phyloP scores from a whole-genome alignment of 192 early-diverging fungal genomes.

The Thamnidium elegans region DNA sequence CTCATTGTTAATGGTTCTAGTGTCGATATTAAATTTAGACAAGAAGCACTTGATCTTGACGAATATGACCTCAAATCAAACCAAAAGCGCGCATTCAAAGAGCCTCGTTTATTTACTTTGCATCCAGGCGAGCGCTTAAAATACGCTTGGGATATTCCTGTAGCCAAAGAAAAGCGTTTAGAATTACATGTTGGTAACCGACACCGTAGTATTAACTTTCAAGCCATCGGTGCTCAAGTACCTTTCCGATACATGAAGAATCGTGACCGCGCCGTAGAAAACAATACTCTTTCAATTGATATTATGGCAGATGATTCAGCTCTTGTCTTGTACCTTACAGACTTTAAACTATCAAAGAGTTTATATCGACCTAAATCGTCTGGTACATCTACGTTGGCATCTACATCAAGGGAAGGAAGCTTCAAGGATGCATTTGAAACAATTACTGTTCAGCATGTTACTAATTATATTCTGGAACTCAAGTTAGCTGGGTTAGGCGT shows the following conservation, averaged over 20 bases:
- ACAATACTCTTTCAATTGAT: slow-evolving; percentile 52
- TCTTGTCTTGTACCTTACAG: slow-evolving; percentile 52
- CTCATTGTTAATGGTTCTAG: slow-evolving; percentile 49
- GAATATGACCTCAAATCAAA: slow-evolving; percentile 18
- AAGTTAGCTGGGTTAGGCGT: slow-evolving; percentile 76
- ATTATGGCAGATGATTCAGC: slow-evolving; percentile 52
- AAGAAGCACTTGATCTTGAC: slow-evolving; percentile 23
- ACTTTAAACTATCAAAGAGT: slow-evolving; percentile 45
- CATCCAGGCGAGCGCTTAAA: slow-evolving; percentile 29
- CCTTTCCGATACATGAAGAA: slow-evolving; percentile 61
- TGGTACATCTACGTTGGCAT: slow-evolving; percentile 6
- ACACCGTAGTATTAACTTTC: slow-evolving; percentile 61
- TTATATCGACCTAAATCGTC: slow-evolving; percentile 42
- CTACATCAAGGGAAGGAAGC: slow-evolving; percentile 26
- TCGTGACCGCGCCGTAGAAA: neutral
- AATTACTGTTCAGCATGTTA: slow-evolving; percentile 28
- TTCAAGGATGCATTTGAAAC: slow-evolving; percentile 38
- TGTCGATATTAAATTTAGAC: slow-evolving; percentile 16
- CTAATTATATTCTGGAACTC: slow-evolving; percentile 49
- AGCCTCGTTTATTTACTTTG: slow-evolving; percentile 12
- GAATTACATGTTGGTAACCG: slow-evolving; percentile 58
- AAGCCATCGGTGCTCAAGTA: slow-evolving; percentile 74
- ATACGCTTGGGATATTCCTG: slow-evolving; percentile 83
- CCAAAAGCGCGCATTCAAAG: slow-evolving; percentile 14
- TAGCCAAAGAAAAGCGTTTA: slow-evolving; percentile 52